Evolutionary conservation across 2,329 filamentous ascomycete species (phyloP), one percentile per base, ranked within the genome.

Genomic region (Penicillium oxalicum): DNA sequence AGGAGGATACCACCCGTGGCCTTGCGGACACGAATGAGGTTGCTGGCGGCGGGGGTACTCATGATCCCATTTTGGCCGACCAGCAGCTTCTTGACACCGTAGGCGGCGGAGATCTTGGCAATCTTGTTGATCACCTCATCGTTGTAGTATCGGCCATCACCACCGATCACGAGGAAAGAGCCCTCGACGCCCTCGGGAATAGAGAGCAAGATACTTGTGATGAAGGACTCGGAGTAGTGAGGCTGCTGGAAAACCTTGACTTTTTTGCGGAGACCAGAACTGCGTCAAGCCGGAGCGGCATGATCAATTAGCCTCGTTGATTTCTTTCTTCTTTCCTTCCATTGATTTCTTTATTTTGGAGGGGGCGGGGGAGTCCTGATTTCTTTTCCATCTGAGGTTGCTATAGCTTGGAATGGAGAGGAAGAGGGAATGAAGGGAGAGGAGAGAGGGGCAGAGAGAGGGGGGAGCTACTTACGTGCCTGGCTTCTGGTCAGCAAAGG

Each of bases 261-360:
- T 83, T 95, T 97, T 77, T 98, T 98, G 58, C 93, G 90, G 72
- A 98, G 89, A 72, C 93, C 93, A 60, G 93, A 98, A 61, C 91
- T 97, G 65, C 49, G 54, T 11, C 8, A 8, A 32, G 29, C 29
- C 27, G 40, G 40, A 13, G 54, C 53, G 53, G 54, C 56, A 58
- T 60, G 40, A 33, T 25, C 9, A 26, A 43, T 43, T 27, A 43
- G 40, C 18, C 3, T 35, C 26, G 5, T 32, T 32, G 29, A 8
- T 32, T 32, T 32, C 2, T 32, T 32, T 32, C 29, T 11, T 32
- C 29, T 32, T 32, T 3, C 11, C 29, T 8, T 32, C 3, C 29
- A 32, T 32, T 32, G 29, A 8, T 32, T 32, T 5, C 11, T 32
- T 32, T 32, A 32, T 32, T 4, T 4, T 32, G 18, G 18, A 2